Evolutionary conservation across 495 filamentous ascomycete genomes (phyloP).

Genomic region (Articulospora tetracladia): DNA sequence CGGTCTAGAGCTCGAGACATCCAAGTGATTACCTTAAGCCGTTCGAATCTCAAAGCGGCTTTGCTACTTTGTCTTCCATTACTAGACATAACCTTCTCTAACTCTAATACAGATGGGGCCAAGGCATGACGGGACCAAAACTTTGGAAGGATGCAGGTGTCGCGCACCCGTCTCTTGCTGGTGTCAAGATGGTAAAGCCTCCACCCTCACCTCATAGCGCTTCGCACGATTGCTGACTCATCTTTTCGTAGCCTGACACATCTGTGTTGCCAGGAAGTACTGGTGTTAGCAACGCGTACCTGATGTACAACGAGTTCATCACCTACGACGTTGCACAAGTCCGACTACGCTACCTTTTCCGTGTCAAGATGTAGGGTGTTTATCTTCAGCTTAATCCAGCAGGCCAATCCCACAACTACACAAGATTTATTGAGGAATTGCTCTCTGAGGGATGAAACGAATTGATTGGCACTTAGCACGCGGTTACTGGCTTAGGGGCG

Average conservation of each 20-base stretch:
- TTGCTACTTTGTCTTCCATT: too few species aligned
- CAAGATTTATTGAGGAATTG: too few species aligned
- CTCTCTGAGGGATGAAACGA: too few species aligned
- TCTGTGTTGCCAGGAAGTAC: constrained; percentile 34
- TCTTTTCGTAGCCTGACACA: constrained; percentile 40
- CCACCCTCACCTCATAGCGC: too few species aligned
- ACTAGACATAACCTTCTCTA: neutral
- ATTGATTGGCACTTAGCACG: too few species aligned
- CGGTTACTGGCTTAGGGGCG: too few species aligned
- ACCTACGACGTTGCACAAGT: constrained; percentile 77
- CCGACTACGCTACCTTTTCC: constrained; percentile 71
- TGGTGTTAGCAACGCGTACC: constrained; percentile 26
- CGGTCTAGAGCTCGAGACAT: too few species aligned
- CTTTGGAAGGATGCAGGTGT: constrained; percentile 73
- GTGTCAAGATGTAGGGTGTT: constrained; percentile 46
- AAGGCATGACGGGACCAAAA: constrained; percentile 54
- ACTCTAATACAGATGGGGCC: constrained; percentile 37
- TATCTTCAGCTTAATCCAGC: too few species aligned
- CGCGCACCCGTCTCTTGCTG: constrained; percentile 57
- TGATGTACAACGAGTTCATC: constrained; percentile 72
- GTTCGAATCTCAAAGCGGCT: too few species aligned
- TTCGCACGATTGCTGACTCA: too few species aligned
- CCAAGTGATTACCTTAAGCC: too few species aligned
- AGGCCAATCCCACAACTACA: too few species aligned
- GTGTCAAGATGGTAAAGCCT: constrained; percentile 62